phyloP scores from a whole-genome alignment of 345 rosid species.

The Moricandia moricandioides region DNA sequence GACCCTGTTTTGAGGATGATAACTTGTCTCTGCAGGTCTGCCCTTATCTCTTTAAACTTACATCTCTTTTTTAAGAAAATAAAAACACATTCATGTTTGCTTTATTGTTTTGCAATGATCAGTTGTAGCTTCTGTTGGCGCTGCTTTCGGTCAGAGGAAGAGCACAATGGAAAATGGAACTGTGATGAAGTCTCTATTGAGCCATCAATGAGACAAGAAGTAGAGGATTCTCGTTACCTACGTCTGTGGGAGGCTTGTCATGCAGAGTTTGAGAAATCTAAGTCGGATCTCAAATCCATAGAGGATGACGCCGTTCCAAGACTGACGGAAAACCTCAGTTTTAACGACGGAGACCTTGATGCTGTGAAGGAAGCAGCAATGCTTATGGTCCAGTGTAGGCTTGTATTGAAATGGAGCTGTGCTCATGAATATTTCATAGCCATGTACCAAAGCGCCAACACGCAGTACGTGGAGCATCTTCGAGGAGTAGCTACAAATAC shows the following conservation, averaged over 20 bases:
- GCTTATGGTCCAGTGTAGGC: constrained; percentile 16
- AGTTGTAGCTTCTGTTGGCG: constrained; percentile 3
- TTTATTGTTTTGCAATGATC: background rate
- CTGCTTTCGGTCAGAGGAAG: constrained; percentile 15
- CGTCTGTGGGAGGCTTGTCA: background rate
- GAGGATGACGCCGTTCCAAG: background rate
- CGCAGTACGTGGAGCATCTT: background rate
- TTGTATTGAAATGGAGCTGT: constrained; percentile 20
- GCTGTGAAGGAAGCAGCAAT: background rate
- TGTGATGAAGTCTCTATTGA: background rate
- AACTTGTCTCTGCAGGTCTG: constrained; percentile 24
- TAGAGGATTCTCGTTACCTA: background rate
- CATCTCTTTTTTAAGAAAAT: background rate
- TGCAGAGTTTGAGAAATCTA: background rate
- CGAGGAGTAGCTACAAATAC: background rate
- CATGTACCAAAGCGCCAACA: background rate
- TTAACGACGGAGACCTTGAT: background rate
- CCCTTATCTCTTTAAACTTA: background rate
- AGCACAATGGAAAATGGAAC: background rate
- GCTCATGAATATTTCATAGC: background rate
- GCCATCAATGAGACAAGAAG: background rate
- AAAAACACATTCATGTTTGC: background rate
- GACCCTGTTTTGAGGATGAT: background rate
- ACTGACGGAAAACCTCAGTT: background rate
- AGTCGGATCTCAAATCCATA: background rate